These are phyloP conservation scores for Canavalia gladiata DNA, from an alignment of 306 rosid genomes.

Conservation along the genomic window DNA sequence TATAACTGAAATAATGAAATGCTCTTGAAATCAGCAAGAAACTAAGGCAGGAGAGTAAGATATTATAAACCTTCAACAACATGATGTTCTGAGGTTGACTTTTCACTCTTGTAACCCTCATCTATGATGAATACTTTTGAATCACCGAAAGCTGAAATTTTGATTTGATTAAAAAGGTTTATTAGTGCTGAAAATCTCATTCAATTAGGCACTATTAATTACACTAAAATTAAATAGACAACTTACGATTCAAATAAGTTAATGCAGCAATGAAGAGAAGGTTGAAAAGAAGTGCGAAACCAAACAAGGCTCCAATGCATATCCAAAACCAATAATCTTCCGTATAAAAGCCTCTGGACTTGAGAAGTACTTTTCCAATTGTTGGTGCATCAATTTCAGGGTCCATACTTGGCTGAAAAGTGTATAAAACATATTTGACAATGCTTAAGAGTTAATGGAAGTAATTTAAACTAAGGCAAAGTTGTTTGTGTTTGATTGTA, in stretches of 20 bases:
- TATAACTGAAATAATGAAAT: conserved; percentile 10
- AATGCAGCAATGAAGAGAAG: conserved; percentile 64
- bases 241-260: conserved; percentile 73
- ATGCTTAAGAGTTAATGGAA: background rate
- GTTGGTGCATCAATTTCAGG: conserved; percentile 54
- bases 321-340: conserved; percentile 82
- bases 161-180: background rate
- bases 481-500: background rate
- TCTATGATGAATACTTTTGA: conserved; percentile 55
- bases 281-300: conserved; percentile 73
- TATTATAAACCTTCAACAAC: conserved; percentile 30
- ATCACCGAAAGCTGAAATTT: conserved; percentile 65
- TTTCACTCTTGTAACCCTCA: conserved; percentile 44
- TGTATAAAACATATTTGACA: background rate
- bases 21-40: conserved; percentile 6
- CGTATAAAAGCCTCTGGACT: conserved; percentile 62
- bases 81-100: conserved; percentile 27
- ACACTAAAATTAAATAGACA: conserved; percentile 24
- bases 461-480: background rate
- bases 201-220: background rate
- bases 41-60: too few relatives aligned
- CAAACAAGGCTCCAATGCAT: conserved; percentile 70
- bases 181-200: background rate
- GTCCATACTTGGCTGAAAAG: conserved; percentile 67
- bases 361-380: conserved; percentile 72